Percentiles rank a stretch among this genome's conserved stretches.
phyloP scores from a whole-genome alignment of 73 alveolate genomes.

The Symbiodinium pilosum region DNA sequence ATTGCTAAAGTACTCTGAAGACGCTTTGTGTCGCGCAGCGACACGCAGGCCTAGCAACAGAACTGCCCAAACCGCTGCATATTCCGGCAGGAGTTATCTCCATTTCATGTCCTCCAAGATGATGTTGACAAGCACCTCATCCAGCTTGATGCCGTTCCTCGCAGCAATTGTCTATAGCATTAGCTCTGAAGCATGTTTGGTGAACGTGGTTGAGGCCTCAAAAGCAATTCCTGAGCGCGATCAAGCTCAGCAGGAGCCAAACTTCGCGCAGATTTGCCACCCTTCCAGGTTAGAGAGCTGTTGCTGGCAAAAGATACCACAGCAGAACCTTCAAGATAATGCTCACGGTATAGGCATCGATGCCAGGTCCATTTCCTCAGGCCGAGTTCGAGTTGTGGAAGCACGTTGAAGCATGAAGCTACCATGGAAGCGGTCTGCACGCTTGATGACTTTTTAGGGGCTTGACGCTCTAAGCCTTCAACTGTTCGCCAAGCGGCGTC shows the following conservation, averaged over 20 bases:
- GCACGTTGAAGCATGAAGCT: not conserved
- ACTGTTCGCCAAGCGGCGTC: not conserved
- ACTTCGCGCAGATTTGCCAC: not conserved
- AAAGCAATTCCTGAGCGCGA: constrained; percentile 23
- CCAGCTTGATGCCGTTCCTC: constrained; percentile 30
- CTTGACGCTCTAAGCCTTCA: not conserved
- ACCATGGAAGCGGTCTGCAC: not conserved
- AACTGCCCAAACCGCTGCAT: not conserved
- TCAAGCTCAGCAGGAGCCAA: constrained; percentile 28
- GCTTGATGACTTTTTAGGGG: not conserved
- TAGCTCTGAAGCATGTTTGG: not conserved
- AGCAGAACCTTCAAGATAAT: not conserved
- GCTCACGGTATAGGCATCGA: constrained; percentile 15
- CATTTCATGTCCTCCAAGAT: constrained; percentile 67
- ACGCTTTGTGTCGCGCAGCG: constrained; percentile 36
- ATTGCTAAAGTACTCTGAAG: constrained; percentile 10
- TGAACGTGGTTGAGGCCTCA: not conserved
- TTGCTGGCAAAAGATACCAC: too few relatives aligned
- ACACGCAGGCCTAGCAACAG: constrained; percentile 28
- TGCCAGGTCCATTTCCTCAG: not conserved
- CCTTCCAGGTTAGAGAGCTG: not conserved
- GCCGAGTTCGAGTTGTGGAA: too few relatives aligned
- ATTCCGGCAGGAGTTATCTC: not conserved
- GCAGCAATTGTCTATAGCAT: too few relatives aligned
- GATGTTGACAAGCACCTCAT: constrained; percentile 16